phyloP scores from a whole-genome alignment of 2,329 filamentous ascomycete species.

The Claviceps fusiformis region DNA sequence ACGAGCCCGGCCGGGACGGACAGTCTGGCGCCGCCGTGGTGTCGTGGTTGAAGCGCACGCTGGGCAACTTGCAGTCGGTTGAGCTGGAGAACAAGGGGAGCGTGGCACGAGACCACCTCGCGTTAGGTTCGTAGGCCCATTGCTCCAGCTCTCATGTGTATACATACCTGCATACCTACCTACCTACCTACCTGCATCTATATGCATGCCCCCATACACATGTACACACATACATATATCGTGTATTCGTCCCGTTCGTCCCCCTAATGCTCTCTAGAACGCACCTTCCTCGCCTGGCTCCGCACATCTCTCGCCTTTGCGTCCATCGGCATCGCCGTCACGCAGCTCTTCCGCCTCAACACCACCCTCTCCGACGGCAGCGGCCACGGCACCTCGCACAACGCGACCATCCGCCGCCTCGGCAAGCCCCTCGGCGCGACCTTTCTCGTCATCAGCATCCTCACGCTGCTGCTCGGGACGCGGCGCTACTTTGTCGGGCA shows the following conservation, averaged over 20 bases:
- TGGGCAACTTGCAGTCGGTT: slow-evolving; percentile 41
- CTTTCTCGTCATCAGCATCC: slow-evolving; percentile 62
- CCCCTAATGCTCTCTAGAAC: slow-evolving; percentile 36
- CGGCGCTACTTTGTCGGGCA: slow-evolving; percentile 67
- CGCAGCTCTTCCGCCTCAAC: slow-evolving; percentile 74
- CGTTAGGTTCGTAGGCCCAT: slow-evolving; percentile 43
- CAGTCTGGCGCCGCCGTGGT: slow-evolving; percentile 6
- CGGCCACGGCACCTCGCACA: slow-evolving; percentile 18
- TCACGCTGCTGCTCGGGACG: slow-evolving; percentile 64
- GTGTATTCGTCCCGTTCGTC: no score
- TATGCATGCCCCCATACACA: no score
- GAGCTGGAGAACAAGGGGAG: slow-evolving; percentile 79
- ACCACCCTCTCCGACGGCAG: slow-evolving; percentile 36
- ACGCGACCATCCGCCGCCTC: slow-evolving; percentile 41
- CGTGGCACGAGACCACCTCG: slow-evolving; percentile 70
- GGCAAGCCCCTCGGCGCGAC: slow-evolving; percentile 65
- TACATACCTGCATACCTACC: neutral
- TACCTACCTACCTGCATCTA: no score
- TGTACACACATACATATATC: neutral
- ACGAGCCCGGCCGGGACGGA: neutral
- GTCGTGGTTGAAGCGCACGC: slow-evolving; percentile 38
- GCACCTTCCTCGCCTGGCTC: slow-evolving; percentile 77
- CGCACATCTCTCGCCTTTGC: slow-evolving; percentile 71
- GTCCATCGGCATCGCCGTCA: slow-evolving; percentile 70
- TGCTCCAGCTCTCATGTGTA: no score